Evolutionary conservation across 306 rosid species (phyloP).

Genomic region (Citrullus mucosospermus): DNA sequence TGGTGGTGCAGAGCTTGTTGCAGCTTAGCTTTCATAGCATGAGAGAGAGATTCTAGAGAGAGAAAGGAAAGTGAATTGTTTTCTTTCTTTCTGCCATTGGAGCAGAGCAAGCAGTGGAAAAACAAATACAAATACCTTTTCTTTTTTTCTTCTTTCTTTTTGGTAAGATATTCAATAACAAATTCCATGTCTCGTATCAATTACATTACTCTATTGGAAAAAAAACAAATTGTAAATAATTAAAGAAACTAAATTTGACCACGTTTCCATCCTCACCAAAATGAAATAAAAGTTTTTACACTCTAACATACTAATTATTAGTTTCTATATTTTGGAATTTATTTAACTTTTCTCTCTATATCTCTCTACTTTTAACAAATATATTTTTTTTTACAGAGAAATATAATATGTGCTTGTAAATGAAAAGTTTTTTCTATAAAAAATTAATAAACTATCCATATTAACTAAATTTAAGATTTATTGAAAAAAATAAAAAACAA

Average conservation of each 20-base stretch:
- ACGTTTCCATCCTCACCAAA: too few species aligned
- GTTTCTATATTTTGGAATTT: too few species aligned
- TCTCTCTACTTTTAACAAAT: too few species aligned
- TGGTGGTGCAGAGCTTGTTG: background rate
- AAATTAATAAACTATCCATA: too few species aligned
- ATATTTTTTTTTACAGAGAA: too few species aligned
- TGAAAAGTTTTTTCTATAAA: too few species aligned
- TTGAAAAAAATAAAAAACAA: too few species aligned
- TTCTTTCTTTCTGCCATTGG: background rate
- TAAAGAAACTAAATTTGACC: background rate
- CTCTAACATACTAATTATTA: too few species aligned
- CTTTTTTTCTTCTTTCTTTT: background rate
- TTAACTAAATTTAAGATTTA: too few species aligned
- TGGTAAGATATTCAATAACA: background rate
- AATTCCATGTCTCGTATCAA: background rate
- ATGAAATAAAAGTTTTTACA: too few species aligned
- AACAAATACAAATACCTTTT: background rate
- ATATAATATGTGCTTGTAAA: too few species aligned
- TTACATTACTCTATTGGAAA: background rate
- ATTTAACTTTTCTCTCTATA: too few species aligned
- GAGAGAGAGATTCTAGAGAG: background rate
- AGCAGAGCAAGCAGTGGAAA: background rate
- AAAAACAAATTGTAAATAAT: background rate
- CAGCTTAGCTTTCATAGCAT: background rate
- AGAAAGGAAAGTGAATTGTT: background rate